These are phyloP conservation scores for Teratosphaeriaceae sp. DNA, from an alignment of 2,329 filamentous ascomycete genomes.

Conservation along the genomic window DNA sequence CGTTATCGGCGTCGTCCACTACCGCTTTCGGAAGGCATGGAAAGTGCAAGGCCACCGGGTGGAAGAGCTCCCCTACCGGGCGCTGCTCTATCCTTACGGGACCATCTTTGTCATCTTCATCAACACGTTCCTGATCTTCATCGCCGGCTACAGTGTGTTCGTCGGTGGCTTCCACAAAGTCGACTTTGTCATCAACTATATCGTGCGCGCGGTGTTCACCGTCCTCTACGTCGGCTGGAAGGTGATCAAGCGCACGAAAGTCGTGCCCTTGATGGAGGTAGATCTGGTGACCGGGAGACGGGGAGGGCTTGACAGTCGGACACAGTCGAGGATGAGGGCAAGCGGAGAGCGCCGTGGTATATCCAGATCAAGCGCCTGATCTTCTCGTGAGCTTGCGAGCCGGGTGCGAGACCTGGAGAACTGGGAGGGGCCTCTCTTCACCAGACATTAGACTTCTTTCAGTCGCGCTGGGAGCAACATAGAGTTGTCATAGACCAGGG, in stretches of 20 bases:
- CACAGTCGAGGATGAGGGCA: not conserved
- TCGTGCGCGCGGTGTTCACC: conserved; percentile 58
- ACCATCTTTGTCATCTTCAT: conserved; percentile 61
- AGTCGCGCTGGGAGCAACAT: no score
- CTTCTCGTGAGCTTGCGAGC: not conserved
- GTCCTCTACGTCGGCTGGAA: conserved; percentile 58
- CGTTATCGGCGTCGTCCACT: conserved; percentile 8
- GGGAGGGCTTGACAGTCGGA: not conserved
- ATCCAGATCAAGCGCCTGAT: not conserved
- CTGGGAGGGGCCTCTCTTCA: no score
- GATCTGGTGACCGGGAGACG: conserved; percentile 28
- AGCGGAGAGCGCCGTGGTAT: not conserved
- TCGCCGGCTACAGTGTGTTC: conserved; percentile 50
- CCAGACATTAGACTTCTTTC: no score
- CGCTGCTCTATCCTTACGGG: conserved; percentile 57
- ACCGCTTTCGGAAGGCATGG: conserved; percentile 8
- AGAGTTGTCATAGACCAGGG: no score
- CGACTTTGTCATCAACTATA: conserved; percentile 58
- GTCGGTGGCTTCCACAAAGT: conserved; percentile 11
- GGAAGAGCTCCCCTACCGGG: conserved; percentile 40
- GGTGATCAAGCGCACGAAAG: conserved; percentile 29
- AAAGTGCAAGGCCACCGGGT: conserved; percentile 8
- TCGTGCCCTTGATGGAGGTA: conserved; percentile 34
- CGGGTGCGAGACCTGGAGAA: no score
- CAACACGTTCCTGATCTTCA: conserved; percentile 63